Conservation (phyloP, 106 monocot species). For the Vanilla planifolia region DNA sequence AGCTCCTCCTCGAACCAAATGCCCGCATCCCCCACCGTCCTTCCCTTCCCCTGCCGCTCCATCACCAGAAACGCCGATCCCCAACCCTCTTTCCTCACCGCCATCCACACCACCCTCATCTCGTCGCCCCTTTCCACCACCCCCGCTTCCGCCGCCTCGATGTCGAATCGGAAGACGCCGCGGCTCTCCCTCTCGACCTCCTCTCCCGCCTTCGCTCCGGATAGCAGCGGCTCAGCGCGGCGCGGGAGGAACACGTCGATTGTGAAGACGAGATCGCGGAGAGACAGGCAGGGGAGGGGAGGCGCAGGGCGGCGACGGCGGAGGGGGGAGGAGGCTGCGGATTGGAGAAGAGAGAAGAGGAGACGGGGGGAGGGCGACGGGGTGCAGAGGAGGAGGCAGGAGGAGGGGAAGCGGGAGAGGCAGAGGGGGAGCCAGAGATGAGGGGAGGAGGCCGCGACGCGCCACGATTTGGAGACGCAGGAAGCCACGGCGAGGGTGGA, state of each 20-base stretch:
- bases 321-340: too few relatives aligned
- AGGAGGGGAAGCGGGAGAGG: constrained; percentile 29
- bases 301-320: constrained; percentile 5
- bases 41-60: constrained; percentile 19
- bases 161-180: constrained; percentile 22
- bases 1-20: constrained; percentile 36
- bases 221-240: constrained; percentile 2
- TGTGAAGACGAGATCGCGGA: constrained; percentile 33
- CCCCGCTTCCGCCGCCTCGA: neutral
- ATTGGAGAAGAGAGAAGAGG: constrained; percentile 6
- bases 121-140: constrained; percentile 6
- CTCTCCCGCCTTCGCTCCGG: constrained; percentile 9
- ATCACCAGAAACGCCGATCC: constrained; percentile 31
- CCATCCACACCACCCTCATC: constrained; percentile 29
- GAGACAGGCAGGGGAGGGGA: constrained; percentile 17
- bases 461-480: constrained; percentile 49
- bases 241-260: constrained; percentile 32
- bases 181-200: neutral
- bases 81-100: constrained; percentile 19
- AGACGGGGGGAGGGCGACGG: constrained; percentile 5
- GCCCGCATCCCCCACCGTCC: constrained; percentile 13
- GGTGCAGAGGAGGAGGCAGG: constrained; percentile 1
- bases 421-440: constrained; percentile 49
- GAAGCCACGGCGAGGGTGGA: constrained; percentile 31
- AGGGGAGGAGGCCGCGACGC: constrained; percentile 32